Percentiles rank a stretch among this genome's conserved stretches.
phyloP scores from a whole-genome alignment of 768 basidiomycete genomes.

The Asterophora lycoperdoides region DNA sequence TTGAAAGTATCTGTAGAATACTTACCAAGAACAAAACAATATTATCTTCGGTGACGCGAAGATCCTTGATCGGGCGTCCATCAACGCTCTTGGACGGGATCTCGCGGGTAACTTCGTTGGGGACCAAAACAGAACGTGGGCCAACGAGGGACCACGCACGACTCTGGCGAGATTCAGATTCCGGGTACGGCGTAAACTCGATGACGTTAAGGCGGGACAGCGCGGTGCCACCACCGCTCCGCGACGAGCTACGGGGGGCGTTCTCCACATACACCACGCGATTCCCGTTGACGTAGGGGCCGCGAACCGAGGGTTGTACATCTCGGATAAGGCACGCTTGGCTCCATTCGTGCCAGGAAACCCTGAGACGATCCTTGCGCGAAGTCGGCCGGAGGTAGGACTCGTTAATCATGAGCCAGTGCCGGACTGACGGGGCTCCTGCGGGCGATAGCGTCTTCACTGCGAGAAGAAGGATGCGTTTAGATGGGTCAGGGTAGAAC shows the following conservation, averaged over 20 bases:
- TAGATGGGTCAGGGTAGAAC: constrained; percentile 54
- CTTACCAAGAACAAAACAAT: constrained; percentile 53
- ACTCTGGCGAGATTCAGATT: constrained; percentile 25
- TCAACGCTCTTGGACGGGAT: constrained; percentile 43
- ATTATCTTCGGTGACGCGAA: constrained; percentile 58
- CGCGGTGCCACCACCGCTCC: constrained; percentile 11
- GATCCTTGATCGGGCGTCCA: constrained; percentile 42
- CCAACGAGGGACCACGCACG: constrained; percentile 41
- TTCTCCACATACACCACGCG: constrained; percentile 45
- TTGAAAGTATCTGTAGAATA: constrained; percentile 2
- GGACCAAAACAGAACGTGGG: constrained; percentile 34
- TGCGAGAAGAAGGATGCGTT: constrained; percentile 44
- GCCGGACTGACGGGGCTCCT: constrained; percentile 27
- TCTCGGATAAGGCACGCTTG: constrained; percentile 46
- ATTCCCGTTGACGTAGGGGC: constrained; percentile 43
- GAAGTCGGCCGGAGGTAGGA: constrained; percentile 43
- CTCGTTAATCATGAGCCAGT: constrained; percentile 55
- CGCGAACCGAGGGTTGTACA: constrained; percentile 30
- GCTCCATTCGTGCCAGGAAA: constrained; percentile 57
- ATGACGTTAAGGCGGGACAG: constrained; percentile 34
- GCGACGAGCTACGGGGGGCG: constrained; percentile 16
- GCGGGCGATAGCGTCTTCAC: constrained; percentile 37
- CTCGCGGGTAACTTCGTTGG: constrained; percentile 39
- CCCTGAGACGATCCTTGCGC: constrained; percentile 38
- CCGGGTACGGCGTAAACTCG: constrained; percentile 42